Conservation (phyloP, 805 yeast species). For the Blastobotrys chiropterorum region DNA sequence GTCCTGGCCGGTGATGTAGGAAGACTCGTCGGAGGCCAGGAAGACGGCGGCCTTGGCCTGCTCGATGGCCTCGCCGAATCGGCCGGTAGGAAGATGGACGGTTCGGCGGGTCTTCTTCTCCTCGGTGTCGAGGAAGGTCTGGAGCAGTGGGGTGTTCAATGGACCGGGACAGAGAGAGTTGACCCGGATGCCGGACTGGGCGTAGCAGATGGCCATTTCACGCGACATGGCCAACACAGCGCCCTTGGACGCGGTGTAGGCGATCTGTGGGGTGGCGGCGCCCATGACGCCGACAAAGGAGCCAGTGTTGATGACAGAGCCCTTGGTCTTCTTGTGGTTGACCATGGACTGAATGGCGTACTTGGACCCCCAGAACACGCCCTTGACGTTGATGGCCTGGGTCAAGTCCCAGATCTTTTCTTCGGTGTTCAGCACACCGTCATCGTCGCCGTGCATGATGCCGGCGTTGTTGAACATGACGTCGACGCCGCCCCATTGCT, state of each 20-base stretch:
- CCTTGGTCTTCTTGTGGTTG: conserved; percentile 23
- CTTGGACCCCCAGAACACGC: conserved; percentile 33
- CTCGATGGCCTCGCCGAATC: conserved; percentile 62
- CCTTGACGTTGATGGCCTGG: conserved; percentile 33
- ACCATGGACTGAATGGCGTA: conserved; percentile 31
- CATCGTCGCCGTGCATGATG: conserved; percentile 37
- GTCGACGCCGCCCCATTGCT: conserved; percentile 72
- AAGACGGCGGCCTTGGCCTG: conserved; percentile 55
- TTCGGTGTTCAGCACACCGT: conserved; percentile 29
- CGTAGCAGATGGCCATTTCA: conserved; percentile 54
- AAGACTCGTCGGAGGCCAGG: conserved; percentile 45
- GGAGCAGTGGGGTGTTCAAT: conserved; percentile 55
- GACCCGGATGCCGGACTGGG: conserved; percentile 47
- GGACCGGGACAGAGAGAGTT: conserved; percentile 57
- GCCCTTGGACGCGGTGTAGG: conserved; percentile 36
- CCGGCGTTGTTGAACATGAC: conserved; percentile 89
- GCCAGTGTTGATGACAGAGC: conserved; percentile 34
- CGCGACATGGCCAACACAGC: conserved; percentile 34
- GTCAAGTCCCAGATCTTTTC: conserved; percentile 34
- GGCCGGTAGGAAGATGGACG: conserved; percentile 43
- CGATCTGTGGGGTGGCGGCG: conserved; percentile 36
- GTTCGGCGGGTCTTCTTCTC: conserved; percentile 40
- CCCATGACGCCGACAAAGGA: conserved; percentile 34
- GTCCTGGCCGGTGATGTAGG: conserved; percentile 56
- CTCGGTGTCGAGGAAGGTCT: conserved; percentile 48